These are phyloP conservation scores for Solanum hybrid DNA, from an alignment of 305 asterid species.

Conservation along the genomic window DNA sequence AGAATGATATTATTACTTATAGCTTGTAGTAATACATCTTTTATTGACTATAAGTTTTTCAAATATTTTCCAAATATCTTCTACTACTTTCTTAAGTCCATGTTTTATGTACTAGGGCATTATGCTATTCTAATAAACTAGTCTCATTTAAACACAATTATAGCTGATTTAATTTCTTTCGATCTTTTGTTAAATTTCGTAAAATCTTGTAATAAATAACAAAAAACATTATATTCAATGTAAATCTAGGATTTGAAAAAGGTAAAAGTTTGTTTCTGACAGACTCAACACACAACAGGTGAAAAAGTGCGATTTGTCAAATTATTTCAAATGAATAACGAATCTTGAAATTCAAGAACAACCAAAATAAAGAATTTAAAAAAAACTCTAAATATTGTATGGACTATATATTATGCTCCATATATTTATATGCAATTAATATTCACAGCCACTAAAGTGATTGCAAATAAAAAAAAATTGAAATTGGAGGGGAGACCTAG, in stretches of 20 bases:
- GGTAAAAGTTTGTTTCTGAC: not conserved
- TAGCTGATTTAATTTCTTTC: not conserved
- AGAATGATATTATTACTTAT: not conserved
- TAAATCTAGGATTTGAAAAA: not conserved
- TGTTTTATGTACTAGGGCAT: not conserved
- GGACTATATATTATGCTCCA: not conserved
- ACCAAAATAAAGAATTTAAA: not conserved
- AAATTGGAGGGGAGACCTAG: not conserved
- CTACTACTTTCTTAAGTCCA: not conserved
- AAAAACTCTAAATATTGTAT: not conserved
- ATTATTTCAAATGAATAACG: not conserved
- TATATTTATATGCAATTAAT: not conserved
- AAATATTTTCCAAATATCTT: not conserved
- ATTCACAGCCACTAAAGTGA: not conserved
- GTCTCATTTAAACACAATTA: not conserved
- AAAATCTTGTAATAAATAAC: not conserved
- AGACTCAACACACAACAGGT: not conserved
- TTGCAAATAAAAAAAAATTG: not conserved
- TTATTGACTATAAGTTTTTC: not conserved
- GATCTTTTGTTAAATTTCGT: not conserved
- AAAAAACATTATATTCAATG: not conserved
- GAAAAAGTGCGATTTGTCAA: not conserved
- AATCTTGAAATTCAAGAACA: not conserved
- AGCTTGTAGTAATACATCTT: not conserved
- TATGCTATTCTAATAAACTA: not conserved